phyloP scores from a whole-genome alignment of 306 rosid genomes.

The Prunus dulcis region DNA sequence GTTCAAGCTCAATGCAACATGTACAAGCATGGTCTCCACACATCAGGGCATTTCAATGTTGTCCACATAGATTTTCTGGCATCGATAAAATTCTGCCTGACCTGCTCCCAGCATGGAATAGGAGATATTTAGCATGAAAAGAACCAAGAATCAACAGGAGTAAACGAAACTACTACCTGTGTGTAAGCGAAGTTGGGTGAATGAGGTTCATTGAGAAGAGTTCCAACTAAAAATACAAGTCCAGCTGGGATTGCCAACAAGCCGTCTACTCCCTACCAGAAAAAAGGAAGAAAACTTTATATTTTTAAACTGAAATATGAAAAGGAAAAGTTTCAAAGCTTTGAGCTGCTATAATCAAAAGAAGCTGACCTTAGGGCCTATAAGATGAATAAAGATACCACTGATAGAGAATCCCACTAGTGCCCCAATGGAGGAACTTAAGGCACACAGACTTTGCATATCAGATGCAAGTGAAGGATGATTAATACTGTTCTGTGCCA shows the following conservation, averaged over 20 bases:
- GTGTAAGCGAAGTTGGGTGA: slow-evolving; percentile 48
- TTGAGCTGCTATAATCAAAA: slow-evolving; percentile 5
- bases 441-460: slow-evolving; percentile 91
- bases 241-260: slow-evolving; percentile 82
- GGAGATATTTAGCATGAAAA: slow-evolving; percentile 20
- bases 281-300: slow-evolving; percentile 8
- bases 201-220: slow-evolving; percentile 66
- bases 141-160: slow-evolving; percentile 1
- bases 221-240: slow-evolving; percentile 64
- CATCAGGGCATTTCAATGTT: slow-evolving; percentile 66
- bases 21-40: slow-evolving; percentile 85
- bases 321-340: slow-evolving; percentile 6
- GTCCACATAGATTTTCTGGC: slow-evolving; percentile 83
- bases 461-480: slow-evolving; percentile 80
- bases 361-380: slow-evolving; percentile 76
- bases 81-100: slow-evolving; percentile 58
- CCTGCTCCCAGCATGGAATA: slow-evolving; percentile 43
- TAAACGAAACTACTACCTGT: slow-evolving; percentile 47
- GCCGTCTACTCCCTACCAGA: slow-evolving; percentile 75
- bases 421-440: slow-evolving; percentile 77
- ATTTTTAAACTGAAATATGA: not conserved
- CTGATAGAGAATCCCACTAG: slow-evolving; percentile 81
- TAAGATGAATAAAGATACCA: slow-evolving; percentile 79
- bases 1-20: slow-evolving; percentile 82
- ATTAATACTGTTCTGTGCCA: slow-evolving; percentile 79